Conservation (phyloP, 2,329 filamentous ascomycete genomes). For the Fusarium poae region DNA sequence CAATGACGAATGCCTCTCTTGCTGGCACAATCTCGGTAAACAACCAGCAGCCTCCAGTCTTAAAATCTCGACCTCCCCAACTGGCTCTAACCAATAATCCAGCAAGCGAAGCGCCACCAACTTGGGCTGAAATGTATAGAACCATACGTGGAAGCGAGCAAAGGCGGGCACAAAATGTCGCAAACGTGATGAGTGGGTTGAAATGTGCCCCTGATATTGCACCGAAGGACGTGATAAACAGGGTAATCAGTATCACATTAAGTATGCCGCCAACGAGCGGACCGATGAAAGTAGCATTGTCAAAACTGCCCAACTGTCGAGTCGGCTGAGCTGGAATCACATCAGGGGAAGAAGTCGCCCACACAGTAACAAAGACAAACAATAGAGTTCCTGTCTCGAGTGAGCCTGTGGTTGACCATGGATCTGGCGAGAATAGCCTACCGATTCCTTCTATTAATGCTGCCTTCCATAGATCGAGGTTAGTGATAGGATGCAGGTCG, state of each 20-base stretch:
- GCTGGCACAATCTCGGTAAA: conserved; percentile 44
- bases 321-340: conserved; percentile 30
- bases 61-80: conserved; percentile 49
- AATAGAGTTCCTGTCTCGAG: conserved; percentile 30
- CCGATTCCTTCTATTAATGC: conserved; percentile 56
- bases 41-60: conserved; percentile 51
- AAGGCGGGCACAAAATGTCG: conserved; percentile 64
- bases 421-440: neutral
- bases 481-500: conserved; percentile 52
- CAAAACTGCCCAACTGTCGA: conserved; percentile 34
- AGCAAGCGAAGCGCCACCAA: conserved; percentile 57
- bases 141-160: conserved; percentile 63
- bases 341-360: conserved; percentile 31
- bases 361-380: conserved; percentile 43
- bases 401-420: rapidly evolving
- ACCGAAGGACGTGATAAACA: conserved; percentile 64
- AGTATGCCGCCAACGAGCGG: conserved; percentile 50
- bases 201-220: conserved; percentile 66
- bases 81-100: conserved; percentile 44
- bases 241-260: conserved; percentile 55
- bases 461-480: conserved; percentile 56
- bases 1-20: conserved; percentile 59
- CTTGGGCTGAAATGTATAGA: conserved; percentile 64
- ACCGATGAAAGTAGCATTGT: conserved; percentile 48
- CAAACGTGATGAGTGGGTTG: conserved; percentile 67